Evolutionary conservation across 768 basidiomycete genomes (phyloP), one percentile per base, ranked within the genome.

Genomic region (Pleurotus giganteus): DNA sequence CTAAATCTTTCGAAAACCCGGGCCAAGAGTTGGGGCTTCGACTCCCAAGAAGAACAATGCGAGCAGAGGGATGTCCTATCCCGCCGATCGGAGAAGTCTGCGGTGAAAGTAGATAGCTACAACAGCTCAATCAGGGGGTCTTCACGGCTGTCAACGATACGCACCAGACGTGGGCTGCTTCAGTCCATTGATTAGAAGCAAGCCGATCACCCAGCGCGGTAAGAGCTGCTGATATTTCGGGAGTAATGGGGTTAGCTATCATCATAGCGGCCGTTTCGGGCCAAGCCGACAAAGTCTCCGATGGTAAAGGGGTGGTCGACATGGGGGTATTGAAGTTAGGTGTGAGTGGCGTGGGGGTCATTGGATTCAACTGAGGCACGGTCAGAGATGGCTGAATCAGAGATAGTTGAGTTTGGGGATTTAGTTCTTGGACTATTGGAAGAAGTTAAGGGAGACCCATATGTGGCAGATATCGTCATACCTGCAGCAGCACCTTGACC

Each of bases 161-260:
- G 58, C 63, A 98, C 96, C 97, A 99, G 55, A 77, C 83, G 75
- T 98, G 95, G 21, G 94, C 93, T 15, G 94, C 94, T 61, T 94
- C 88, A 7, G 83, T 70, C 72, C 90, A 85, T 29, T 88, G 79
- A 60, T 87, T 84, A 4, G 81, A 74, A 12, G 74, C 66, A n/a
- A 99, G 76, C 59, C 83, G 84, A 65, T 96, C 92, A 34, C 94
- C 96, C 1, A 99, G 78, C 12, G 88, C 81, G 26, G 91, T 89
- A 53, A 98, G 65, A 13, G 91, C 85, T 11, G 85, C 79, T 0
- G 88, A 85, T 44, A 84, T 80, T 54, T 94, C 91, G 0, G 81
- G 68, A 51, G 74, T 79, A 60, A 83, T 68, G n/a, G 84, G 82
- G 51, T 84, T 90, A 24, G 86, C 84, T 19, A 93, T 63, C 52